Evolutionary conservation across 495 filamentous ascomycete genomes (phyloP), one percentile per base, ranked within the genome.

Genomic region (Staphylotrichum longicolle): DNA sequence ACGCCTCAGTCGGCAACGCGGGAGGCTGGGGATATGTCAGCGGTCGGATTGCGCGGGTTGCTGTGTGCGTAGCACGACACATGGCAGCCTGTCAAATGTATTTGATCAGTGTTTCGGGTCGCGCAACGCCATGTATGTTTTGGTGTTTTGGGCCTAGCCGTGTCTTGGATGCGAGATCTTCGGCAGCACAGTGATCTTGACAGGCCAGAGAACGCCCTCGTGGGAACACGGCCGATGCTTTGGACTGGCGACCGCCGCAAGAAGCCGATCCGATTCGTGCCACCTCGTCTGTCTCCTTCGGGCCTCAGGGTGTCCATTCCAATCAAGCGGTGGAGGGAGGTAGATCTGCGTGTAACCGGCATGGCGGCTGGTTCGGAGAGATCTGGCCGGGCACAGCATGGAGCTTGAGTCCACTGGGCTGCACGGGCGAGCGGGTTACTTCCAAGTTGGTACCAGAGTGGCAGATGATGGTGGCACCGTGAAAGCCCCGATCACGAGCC

Each of bases 91-190:
- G 55, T 45, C 54, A 46, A 55, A 27, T 52, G 40, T 45, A 45
- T 33, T 32, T 60, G 57, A 53, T 41, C 6, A 5, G 39, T 34
- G 57, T 54, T 41, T 39, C 8, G 52, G 49, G 57, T 58, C 55
- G 47, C 51, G 50, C 61, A 42, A 41, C 58, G 46, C 27, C n/a
- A 60, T 52, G 62, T 57, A 51, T 60, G 52, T 64, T 45, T 55
- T 45, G 44, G 37, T 27, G 46, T 10, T 59, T 60, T 59, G 14
- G 57, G 62, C 39, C 30, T 60, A 60, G 62, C 27, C 37, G 20
- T 64, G 57, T 60, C 57, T 60, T 61, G 63, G 39, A 60, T 52
- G 58, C 58, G 52, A 64, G 57, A 64, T 64, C 57, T 53, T 49
- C 42, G 61, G 44, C n/a, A n/a, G 50, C 35, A 58, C 45, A 33